These are phyloP conservation scores for Ochromonas danica DNA, from an alignment of 108 stramenopile species.

Conservation along the genomic window DNA sequence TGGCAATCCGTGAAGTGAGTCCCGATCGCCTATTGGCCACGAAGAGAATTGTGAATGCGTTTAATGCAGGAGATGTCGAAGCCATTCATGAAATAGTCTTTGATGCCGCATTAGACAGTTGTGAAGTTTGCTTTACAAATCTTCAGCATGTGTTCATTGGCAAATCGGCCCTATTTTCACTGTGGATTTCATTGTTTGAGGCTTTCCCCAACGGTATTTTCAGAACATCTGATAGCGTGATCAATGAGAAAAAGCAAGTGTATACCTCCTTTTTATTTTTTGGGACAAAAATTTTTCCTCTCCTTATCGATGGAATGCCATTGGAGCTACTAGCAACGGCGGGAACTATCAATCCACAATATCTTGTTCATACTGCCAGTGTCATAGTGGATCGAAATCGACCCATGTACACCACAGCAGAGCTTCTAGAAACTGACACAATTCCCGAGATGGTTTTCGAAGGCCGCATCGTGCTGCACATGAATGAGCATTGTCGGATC, in stretches of 20 bases:
- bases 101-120: background rate
- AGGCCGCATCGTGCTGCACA: background rate
- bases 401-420: background rate
- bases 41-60: background rate
- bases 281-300: background rate
- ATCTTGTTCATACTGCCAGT: background rate
- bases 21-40: background rate
- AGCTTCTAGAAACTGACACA: background rate
- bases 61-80: background rate
- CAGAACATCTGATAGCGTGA: background rate
- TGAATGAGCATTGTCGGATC: background rate
- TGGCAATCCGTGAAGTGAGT: background rate
- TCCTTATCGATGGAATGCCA: background rate
- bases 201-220: conserved; percentile 5
- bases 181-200: background rate
- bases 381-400: background rate
- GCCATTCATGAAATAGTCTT: background rate
- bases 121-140: background rate
- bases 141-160: background rate
- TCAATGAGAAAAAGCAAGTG: conserved; percentile 2
- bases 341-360: background rate
- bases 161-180: background rate
- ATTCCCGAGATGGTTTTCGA: background rate
- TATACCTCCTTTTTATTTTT: background rate
- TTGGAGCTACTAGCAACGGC: background rate